Base-by-base conservation (phyloP, 2,329 filamentous ascomycete species). In the Trichoderma koningiopsis region DNA sequence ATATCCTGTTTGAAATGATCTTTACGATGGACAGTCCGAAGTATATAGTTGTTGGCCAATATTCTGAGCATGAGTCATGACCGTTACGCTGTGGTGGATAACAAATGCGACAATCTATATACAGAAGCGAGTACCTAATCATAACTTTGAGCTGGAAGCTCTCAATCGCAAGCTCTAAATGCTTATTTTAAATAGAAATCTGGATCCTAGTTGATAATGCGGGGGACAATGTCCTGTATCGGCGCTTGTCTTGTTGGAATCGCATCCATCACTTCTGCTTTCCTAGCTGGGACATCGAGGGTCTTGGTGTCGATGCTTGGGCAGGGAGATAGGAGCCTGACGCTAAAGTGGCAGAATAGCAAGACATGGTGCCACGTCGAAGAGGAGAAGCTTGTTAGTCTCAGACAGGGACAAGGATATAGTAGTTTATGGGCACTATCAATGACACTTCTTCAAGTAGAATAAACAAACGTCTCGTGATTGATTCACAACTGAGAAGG, bases 311-410 rank as follows among this genome's bases (percentile, higher is more conserved):
- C 35, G 37, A 11, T 43, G 22, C 31, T 67, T 67, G 37, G 64
- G 64, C 64, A 52, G 5, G 4, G 40, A 52, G 64, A 67, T 67
- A 58, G 64, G 55, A 59, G 64, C 64, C 64, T 24, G 58, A 67
- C 64, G n/a, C 14, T n/a, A 14, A 33, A 27, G n/a, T n/a, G 40
- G 16, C 3, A 8, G 40, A 31, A 47, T 2, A 14, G 19, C 22
- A 16, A n/a, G 33, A 64, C 2, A 24, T 13, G 24, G 47, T 33
- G 19, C 52, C 33, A 65, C 33, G 35, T 56, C 55, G 27, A 65
- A 57, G 62, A 31, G 52, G 49, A 55, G 47, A 24, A 22, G n/a
- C 29, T 31, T n/a, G 16, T 43, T 43, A 33, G 55, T 57, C 29
- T 31, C 29, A 22, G 29, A 49, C 47, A 49, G 22, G 47, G 22